Base-by-base conservation (phyloP, 2,329 filamentous ascomycete species). In the Verticillium zaregamsianum region DNA sequence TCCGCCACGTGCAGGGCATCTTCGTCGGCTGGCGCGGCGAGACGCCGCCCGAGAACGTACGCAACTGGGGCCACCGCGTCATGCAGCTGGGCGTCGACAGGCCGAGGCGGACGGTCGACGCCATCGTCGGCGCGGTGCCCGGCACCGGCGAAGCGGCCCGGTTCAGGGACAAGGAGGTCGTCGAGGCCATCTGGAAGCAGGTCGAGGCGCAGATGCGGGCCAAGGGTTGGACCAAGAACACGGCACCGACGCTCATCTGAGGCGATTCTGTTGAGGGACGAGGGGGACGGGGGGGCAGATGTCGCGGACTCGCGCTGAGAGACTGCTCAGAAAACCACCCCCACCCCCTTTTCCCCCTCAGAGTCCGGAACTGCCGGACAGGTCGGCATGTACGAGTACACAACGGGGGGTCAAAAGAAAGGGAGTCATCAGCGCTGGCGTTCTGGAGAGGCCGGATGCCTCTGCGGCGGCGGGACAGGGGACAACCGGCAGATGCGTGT, bases 21-120 rank as follows among this genome's bases (percentile, higher is more conserved):
- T 96, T 92, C 71, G 88, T 99, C 2, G 95, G 95, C 3, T 98
- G 93, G 92, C 86, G 90, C 64, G 93, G 91, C 58, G 93, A 98
- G 71, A 84, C 87, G 65, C 77, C 89, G 3, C 95, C 95, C 1
- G 85, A 90, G 60, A 89, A 86, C 52, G 89, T 99, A 40, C 89
- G 87, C 67, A 86, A 86, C 59, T 97, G 94, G 91, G 94, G 95
- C 1, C 86, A 94, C 64, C 90, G 91, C 52, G 93, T 99, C 25
- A 77, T 92, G 70, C 87, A 84, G 52, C 90, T 90, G 59, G 85
- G 86, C 57, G 85, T 99, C n/a, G 95, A 98, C 71, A 90, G 94
- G 70, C 96, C 90, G 86, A 88, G 87, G 49, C 81, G 83, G 55
- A 80, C 80, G 15, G 45, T 49, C 17, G 73, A 72, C 2, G n/a